These are phyloP conservation scores for Moesziomyces globuligerus DNA, from an alignment of 1,284 basidiomycete genomes.

Conservation along the genomic window DNA sequence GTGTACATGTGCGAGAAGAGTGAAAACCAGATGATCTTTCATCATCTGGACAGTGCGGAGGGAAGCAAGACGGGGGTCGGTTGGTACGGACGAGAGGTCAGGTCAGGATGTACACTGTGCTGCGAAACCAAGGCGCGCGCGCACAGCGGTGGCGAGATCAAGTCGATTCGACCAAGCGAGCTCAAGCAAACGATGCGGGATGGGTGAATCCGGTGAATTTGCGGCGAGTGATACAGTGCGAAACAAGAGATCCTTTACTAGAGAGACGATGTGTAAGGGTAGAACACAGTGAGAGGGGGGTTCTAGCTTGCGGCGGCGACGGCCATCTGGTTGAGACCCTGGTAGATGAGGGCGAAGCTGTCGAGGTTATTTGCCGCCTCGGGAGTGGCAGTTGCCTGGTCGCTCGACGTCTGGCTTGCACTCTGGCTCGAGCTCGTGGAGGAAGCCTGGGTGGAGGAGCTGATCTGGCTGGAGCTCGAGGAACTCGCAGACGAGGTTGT, in stretches of 20 bases:
- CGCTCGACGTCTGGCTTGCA: not conserved
- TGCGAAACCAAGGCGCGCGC: no score
- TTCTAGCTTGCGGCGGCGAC: constrained; percentile 25
- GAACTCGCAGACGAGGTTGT: constrained; percentile 2
- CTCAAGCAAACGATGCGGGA: no score
- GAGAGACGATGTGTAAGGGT: not conserved
- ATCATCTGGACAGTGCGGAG: no score
- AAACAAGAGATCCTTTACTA: constrained; percentile 13
- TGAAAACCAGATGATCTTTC: no score
- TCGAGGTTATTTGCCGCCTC: constrained; percentile 25
- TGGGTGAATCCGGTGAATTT: no score
- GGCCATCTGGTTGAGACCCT: constrained; percentile 40
- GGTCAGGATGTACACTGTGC: no score
- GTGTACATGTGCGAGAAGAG: no score
- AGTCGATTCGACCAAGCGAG: no score
- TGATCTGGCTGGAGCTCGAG: constrained; percentile 1
- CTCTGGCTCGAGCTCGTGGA: constrained; percentile 1
- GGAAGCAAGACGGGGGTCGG: no score
- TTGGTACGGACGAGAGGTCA: no score
- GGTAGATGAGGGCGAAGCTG: constrained; percentile 40
- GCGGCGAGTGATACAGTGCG: not conserved
- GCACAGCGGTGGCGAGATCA: no score
- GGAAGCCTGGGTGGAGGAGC: constrained; percentile 3
- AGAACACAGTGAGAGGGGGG: not conserved
- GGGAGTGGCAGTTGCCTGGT: not conserved